Conservation (phyloP, 805 yeast genomes). For the Barnettozyma salicaria region DNA sequence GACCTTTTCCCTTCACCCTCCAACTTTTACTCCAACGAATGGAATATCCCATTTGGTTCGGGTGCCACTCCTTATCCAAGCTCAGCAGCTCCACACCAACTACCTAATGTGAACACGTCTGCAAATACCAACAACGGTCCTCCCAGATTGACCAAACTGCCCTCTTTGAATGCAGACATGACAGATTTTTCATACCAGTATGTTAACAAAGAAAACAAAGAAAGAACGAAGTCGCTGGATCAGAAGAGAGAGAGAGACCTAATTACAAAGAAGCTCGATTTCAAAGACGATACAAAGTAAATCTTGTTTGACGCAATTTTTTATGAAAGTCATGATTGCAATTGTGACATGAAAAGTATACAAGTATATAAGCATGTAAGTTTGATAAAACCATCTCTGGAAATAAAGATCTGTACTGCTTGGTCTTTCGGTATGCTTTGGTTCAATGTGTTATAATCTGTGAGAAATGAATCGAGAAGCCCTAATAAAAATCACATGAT, state of each 20-base stretch:
- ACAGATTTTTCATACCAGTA: slow-evolving; percentile 18
- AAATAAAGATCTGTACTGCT: too few species aligned
- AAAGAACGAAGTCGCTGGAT: not conserved
- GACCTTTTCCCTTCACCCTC: slow-evolving; percentile 80
- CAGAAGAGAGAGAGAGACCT: not conserved
- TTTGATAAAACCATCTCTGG: too few species aligned
- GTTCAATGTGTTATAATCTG: too few species aligned
- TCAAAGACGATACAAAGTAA: slow-evolving; percentile 2
- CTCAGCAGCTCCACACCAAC: slow-evolving; percentile 23
- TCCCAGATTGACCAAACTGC: slow-evolving; percentile 8
- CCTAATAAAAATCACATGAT: too few species aligned
- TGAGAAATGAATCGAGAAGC: too few species aligned
- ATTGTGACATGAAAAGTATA: too few species aligned
- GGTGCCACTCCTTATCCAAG: slow-evolving; percentile 34
- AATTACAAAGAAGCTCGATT: slow-evolving; percentile 11
- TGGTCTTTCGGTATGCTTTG: too few species aligned
- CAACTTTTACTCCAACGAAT: slow-evolving; percentile 60
- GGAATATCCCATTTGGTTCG: slow-evolving; percentile 44
- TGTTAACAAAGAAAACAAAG: slow-evolving; percentile 10
- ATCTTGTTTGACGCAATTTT: too few species aligned
- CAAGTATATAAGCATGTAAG: too few species aligned
- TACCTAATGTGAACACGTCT: slow-evolving; percentile 12
- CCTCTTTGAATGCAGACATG: slow-evolving; percentile 6
- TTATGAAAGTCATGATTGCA: too few species aligned
- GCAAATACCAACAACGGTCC: slow-evolving; percentile 2